These are phyloP conservation scores for Kappamyces sp. DNA, from an alignment of 192 early-diverging fungal genomes.

Conservation along the genomic window DNA sequence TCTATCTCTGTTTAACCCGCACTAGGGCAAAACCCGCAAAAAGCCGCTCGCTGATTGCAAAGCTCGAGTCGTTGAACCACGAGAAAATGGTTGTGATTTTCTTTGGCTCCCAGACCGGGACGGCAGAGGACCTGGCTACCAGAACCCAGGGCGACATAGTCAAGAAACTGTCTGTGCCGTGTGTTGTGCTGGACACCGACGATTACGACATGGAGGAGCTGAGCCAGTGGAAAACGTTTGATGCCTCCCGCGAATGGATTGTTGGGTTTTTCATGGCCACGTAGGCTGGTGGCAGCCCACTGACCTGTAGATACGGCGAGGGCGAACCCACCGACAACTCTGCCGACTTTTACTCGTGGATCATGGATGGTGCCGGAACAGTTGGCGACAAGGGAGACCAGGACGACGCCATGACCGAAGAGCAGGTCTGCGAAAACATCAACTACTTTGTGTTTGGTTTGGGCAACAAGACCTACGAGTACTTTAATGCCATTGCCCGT, in stretches of 20 bases:
- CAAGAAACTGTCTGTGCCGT: constrained; percentile 63
- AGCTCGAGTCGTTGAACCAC: constrained; percentile 21
- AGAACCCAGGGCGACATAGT: constrained; percentile 82
- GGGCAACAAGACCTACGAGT: constrained; percentile 87
- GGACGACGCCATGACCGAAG: constrained; percentile 37
- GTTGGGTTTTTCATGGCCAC: constrained; percentile 94
- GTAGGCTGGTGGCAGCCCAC: constrained; percentile 29
- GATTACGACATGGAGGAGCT: constrained; percentile 87
- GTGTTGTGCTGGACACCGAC: constrained; percentile 82
- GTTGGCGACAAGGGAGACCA: constrained; percentile 62
- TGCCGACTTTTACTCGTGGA: constrained; percentile 84
- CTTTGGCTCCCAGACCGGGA: constrained; percentile 98
- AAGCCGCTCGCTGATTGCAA: constrained; percentile 39
- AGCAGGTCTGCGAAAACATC: constrained; percentile 45
- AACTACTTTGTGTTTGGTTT: constrained; percentile 74
- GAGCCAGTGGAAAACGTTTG: constrained; percentile 36
- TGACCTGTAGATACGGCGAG: constrained; percentile 52
- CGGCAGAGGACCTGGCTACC: constrained; percentile 95
- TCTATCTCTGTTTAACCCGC: neutral
- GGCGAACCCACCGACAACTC: constrained; percentile 99
- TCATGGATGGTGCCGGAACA: constrained; percentile 68
- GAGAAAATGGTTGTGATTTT: constrained; percentile 69
- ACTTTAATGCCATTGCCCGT: constrained; percentile 80
- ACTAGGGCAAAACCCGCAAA: neutral
- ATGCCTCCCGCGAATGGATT: constrained; percentile 40